Conservation (phyloP, 805 yeast species). For the Ogataea corticis region DNA sequence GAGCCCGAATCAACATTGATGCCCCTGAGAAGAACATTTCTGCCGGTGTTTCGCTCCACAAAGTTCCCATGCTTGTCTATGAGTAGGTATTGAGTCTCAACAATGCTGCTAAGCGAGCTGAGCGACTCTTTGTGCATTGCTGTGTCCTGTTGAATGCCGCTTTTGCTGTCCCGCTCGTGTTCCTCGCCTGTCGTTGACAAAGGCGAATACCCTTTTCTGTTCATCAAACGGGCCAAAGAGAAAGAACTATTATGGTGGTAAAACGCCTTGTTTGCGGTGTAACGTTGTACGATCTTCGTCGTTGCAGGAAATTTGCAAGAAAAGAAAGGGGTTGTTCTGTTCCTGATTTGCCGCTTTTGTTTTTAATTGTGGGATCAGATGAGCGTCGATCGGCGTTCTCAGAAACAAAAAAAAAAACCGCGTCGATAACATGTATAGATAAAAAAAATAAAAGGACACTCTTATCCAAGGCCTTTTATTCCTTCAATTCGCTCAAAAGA, state of each 20-base stretch:
- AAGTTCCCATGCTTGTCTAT: slow-evolving; percentile 58
- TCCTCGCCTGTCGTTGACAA: slow-evolving; percentile 9
- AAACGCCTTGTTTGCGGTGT: neutral
- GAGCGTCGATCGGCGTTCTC: neutral
- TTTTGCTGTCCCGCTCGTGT: slow-evolving; percentile 4
- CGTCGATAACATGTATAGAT: neutral
- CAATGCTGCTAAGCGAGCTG: slow-evolving; percentile 16
- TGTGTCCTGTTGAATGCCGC: neutral
- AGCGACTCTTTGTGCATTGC: slow-evolving; percentile 18
- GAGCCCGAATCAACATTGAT: slow-evolving; percentile 77
- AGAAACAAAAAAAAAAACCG: neutral
- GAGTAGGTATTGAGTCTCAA: slow-evolving; percentile 23
- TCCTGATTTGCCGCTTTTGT: slow-evolving; percentile 4
- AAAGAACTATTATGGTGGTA: too few species aligned
- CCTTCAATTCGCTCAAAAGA: too few species aligned
- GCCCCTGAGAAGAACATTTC: slow-evolving; percentile 70
- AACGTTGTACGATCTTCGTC: too few species aligned
- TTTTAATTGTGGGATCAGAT: neutral
- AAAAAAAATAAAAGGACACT: too few species aligned
- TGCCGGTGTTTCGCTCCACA: slow-evolving; percentile 48
- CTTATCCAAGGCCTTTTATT: neutral
- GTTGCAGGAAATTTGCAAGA: too few species aligned
- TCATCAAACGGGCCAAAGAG: slow-evolving; percentile 10
- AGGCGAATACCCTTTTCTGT: slow-evolving; percentile 18
- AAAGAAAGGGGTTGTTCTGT: too few species aligned